These are phyloP conservation scores for Cystobasidium pallidum DNA, from an alignment of 1,284 basidiomycete species.

Conservation along the genomic window DNA sequence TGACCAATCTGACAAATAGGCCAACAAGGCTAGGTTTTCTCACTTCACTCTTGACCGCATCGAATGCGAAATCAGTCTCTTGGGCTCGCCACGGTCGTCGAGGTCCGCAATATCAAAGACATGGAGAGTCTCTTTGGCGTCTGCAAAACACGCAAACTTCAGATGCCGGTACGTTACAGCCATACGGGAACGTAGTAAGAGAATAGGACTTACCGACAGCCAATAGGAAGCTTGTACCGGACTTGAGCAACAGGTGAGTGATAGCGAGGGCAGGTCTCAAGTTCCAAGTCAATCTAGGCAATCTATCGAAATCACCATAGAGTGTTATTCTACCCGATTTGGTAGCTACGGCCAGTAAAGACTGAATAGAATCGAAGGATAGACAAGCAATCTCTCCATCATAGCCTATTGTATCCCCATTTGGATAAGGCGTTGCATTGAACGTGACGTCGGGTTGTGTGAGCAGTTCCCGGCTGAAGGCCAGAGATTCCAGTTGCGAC, in stretches of 20 bases:
- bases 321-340: slow-evolving; percentile 64
- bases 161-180: too few species aligned
- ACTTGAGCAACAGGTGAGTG: slow-evolving; percentile 68
- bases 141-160: slow-evolving; percentile 57
- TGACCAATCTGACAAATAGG: background rate
- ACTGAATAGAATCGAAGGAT: slow-evolving; percentile 66
- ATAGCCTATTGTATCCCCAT: slow-evolving; percentile 22
- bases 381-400: slow-evolving; percentile 39
- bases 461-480: slow-evolving; percentile 31
- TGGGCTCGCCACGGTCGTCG: slow-evolving; percentile 61
- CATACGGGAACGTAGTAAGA: too few species aligned
- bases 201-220: slow-evolving; percentile 70
- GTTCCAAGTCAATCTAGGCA: slow-evolving; percentile 64
- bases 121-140: slow-evolving; percentile 68
- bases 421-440: slow-evolving; percentile 14
- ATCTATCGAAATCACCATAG: slow-evolving; percentile 61
- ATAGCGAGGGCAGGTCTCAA: slow-evolving; percentile 64
- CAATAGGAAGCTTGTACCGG: slow-evolving; percentile 64
- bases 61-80: slow-evolving; percentile 62
- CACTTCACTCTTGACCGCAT: slow-evolving; percentile 63
- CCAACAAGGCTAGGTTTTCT: slow-evolving; percentile 46
- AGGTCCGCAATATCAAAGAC: slow-evolving; percentile 68
- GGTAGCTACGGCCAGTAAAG: slow-evolving; percentile 72
- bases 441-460: slow-evolving; percentile 25
- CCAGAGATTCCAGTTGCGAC: slow-evolving; percentile 28